phyloP scores from a whole-genome alignment of 176 grass and related monocot genomes.

The Aegilops speltoides region DNA sequence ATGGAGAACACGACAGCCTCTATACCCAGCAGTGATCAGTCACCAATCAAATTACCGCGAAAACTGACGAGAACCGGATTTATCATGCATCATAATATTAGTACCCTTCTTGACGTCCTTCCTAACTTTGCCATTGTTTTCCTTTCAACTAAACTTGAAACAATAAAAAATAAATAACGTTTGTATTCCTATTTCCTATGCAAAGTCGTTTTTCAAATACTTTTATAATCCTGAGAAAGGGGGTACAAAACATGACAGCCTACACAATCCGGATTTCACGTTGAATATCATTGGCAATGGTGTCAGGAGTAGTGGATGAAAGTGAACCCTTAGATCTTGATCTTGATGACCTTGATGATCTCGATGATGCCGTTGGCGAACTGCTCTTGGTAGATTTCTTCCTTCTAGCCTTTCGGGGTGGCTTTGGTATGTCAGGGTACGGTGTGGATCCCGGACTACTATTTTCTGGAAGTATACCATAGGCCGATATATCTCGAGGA shows the following conservation, averaged over 20 bases:
- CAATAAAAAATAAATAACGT: background rate
- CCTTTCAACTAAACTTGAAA: background rate
- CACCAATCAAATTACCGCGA: background rate
- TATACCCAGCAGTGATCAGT: no score
- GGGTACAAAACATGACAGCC: background rate
- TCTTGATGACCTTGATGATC: slow-evolving; percentile 57
- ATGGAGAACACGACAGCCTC: no score
- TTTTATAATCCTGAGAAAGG: background rate
- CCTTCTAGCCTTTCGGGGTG: slow-evolving; percentile 50
- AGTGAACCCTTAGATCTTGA: slow-evolving; percentile 59
- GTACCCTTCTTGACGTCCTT: background rate
- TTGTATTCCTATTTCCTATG: slow-evolving; percentile 7
- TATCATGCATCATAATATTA: background rate
- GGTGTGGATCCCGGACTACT: slow-evolving; percentile 33
- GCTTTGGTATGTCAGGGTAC: slow-evolving; percentile 70
- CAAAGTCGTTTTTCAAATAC: background rate
- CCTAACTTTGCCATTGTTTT: background rate
- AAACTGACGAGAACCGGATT: background rate
- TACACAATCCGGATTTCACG: slow-evolving; percentile 42
- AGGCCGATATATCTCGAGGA: slow-evolving; percentile 60
- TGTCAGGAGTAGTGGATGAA: slow-evolving; percentile 30
- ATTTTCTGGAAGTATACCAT: slow-evolving; percentile 57
- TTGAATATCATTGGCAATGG: slow-evolving; percentile 1
- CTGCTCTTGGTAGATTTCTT: slow-evolving; percentile 54
- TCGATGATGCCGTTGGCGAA: slow-evolving; percentile 39